Evolutionary conservation across 805 yeast species (phyloP).

Genomic region (Candida stauntonica): DNA sequence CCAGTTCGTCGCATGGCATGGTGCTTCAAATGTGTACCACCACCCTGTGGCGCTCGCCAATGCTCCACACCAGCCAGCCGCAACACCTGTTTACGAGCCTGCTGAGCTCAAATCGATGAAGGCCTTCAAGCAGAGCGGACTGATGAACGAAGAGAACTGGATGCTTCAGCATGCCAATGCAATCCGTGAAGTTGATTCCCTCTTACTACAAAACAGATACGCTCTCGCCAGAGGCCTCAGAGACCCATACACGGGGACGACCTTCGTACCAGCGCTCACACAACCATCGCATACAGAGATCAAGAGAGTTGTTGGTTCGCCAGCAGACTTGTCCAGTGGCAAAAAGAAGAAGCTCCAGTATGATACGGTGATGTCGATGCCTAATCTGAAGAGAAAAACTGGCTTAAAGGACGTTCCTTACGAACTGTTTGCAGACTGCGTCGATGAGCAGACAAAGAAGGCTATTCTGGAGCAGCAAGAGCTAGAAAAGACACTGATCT

Average conservation of each 20-base stretch:
- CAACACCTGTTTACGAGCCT: constrained; percentile 20
- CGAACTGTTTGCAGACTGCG: constrained; percentile 53
- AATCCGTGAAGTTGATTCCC: constrained; percentile 65
- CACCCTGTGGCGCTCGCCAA: constrained; percentile 16
- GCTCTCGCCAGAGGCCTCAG: constrained; percentile 55
- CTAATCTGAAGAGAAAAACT: constrained; percentile 49
- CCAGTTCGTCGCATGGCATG: constrained; percentile 53
- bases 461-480: constrained; percentile 62
- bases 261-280: constrained; percentile 66
- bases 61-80: constrained; percentile 14
- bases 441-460: constrained; percentile 49
- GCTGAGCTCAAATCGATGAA: constrained; percentile 24
- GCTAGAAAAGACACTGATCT: constrained; percentile 14
- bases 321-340: constrained; percentile 25
- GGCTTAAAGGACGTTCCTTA: constrained; percentile 60
- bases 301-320: constrained; percentile 21
- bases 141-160: constrained; percentile 69
- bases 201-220: constrained; percentile 52
- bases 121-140: constrained; percentile 16
- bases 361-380: constrained; percentile 43
- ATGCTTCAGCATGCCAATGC: constrained; percentile 80
- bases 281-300: constrained; percentile 52
- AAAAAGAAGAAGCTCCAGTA: constrained; percentile 33
- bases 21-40: constrained; percentile 39
- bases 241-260: constrained; percentile 83